Evolutionary conservation across 345 rosid species (phyloP), one percentile per base, ranked within the genome.

Genomic region (Arabis hirsuta): DNA sequence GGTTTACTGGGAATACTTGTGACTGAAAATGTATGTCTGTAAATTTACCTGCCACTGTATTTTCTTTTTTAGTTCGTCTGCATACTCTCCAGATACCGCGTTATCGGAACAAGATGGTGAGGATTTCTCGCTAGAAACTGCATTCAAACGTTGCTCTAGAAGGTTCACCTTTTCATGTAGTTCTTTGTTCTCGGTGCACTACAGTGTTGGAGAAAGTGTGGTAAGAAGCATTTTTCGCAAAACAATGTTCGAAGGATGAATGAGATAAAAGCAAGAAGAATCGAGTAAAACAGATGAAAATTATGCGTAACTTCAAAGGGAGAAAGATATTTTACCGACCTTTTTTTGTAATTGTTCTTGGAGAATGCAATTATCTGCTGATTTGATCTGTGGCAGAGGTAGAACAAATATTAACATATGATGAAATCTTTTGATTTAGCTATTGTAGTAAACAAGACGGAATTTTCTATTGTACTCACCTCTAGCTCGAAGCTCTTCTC

Each of bases 401-500:
- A 78, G 69, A 74, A 71, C 78, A 67, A 55, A 48, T 44, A 67
- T 68, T 74, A 62, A 65, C 41, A 65, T 51, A 67, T 34, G 20
- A 60, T 32, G 16, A 76, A 63, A 44, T 55, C 36, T 68, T 52
- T 43, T 26, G 39, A 60, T 52, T 51, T 39, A 36, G 19, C 44
- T 65, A 19, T 6, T 36, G 56, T 53, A 43, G 58, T 6, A 71
- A 64, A 58, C 76, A 47, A 71, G 55, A 46, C 2, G 26, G 9
- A 46, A 46, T 34, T 45, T 48, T 29, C 5, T 41, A 48, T 3
- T 24, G 1, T 6, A 16, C 82, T 78, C 65, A 92, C 98, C 98
- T 92, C 99, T 47, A 96, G 84, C 81, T 92, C 99, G 87, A 96
- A 96, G 80, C 87, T 84, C 79, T 85, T 92, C 76, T 96, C 99